Evolutionary conservation across 2,329 filamentous ascomycete species (phyloP).

Genomic region (Rasamsonia emersonii): DNA sequence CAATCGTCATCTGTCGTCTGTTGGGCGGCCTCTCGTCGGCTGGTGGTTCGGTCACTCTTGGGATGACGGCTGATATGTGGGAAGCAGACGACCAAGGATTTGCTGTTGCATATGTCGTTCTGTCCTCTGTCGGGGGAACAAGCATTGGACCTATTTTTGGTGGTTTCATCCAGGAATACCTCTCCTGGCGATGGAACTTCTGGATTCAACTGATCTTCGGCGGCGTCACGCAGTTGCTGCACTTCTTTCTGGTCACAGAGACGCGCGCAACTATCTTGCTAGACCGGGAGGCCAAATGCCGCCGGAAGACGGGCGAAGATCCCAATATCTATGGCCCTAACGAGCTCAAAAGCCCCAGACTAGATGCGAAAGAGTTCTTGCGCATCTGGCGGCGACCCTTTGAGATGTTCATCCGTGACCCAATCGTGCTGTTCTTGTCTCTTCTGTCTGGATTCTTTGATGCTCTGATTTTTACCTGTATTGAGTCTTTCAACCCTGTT

Average conservation of each 20-base stretch:
- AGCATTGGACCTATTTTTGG: slow-evolving; percentile 41
- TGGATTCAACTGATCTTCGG: slow-evolving; percentile 55
- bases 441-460: slow-evolving; percentile 56
- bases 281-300: slow-evolving; percentile 48
- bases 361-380: slow-evolving; percentile 48
- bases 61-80: slow-evolving; percentile 57
- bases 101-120: slow-evolving; percentile 52
- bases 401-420: slow-evolving; percentile 55
- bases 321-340: slow-evolving; percentile 60
- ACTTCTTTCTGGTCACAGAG: slow-evolving; percentile 42
- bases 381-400: slow-evolving; percentile 53
- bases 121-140: slow-evolving; percentile 49
- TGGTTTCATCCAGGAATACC: slow-evolving; percentile 41
- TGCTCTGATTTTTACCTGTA: slow-evolving; percentile 59
- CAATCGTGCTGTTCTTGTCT: slow-evolving; percentile 55
- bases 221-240: slow-evolving; percentile 43
- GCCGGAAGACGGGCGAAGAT: slow-evolving; percentile 44
- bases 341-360: slow-evolving; percentile 53
- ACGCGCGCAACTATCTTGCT: slow-evolving; percentile 50
- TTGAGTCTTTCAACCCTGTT: slow-evolving; percentile 53
- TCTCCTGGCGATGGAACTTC: slow-evolving; percentile 52
- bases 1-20: slow-evolving; percentile 57
- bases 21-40: slow-evolving; percentile 55
- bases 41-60: slow-evolving; percentile 56
- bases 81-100: slow-evolving; percentile 49